These are phyloP conservation scores for Flaveria brownii DNA, from an alignment of 129 eudicot genomes.

Conservation along the genomic window DNA sequence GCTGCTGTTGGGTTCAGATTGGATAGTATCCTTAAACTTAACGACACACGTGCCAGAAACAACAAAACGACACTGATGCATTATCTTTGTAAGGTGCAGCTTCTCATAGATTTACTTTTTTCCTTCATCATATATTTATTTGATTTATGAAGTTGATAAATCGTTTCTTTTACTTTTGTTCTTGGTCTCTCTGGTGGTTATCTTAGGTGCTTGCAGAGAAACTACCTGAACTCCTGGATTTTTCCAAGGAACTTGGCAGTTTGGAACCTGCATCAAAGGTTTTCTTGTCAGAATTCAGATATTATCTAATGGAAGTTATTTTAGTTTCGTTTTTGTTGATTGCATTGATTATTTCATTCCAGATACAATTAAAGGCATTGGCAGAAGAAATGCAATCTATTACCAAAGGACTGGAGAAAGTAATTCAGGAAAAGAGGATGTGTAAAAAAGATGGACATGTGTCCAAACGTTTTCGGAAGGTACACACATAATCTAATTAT, in stretches of 20 bases:
- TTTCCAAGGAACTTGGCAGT: conserved; percentile 78
- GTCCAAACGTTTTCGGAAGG: conserved; percentile 74
- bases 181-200: conserved; percentile 22
- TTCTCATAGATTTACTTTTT: neutral
- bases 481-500: conserved; percentile 16
- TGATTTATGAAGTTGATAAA: neutral
- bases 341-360: conserved; percentile 23
- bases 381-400: conserved; percentile 94
- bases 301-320: neutral
- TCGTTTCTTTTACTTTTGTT: neutral
- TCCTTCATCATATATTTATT: neutral
- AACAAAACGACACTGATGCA: conserved; percentile 93
- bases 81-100: conserved; percentile 92
- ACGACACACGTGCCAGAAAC: conserved; percentile 86
- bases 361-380: conserved; percentile 74
- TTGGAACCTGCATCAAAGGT: conserved; percentile 93
- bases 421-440: conserved; percentile 70
- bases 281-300: conserved; percentile 17
- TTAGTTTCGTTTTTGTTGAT: conserved; percentile 20
- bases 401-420: conserved; percentile 80
- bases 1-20: conserved; percentile 93
- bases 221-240: conserved; percentile 87
- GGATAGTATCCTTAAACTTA: conserved; percentile 91
- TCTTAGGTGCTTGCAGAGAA: conserved; percentile 80
- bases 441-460: conserved; percentile 84